Base-by-base conservation (phyloP, 2,329 filamentous ascomycete genomes). In the Fusarium abutilonis region DNA sequence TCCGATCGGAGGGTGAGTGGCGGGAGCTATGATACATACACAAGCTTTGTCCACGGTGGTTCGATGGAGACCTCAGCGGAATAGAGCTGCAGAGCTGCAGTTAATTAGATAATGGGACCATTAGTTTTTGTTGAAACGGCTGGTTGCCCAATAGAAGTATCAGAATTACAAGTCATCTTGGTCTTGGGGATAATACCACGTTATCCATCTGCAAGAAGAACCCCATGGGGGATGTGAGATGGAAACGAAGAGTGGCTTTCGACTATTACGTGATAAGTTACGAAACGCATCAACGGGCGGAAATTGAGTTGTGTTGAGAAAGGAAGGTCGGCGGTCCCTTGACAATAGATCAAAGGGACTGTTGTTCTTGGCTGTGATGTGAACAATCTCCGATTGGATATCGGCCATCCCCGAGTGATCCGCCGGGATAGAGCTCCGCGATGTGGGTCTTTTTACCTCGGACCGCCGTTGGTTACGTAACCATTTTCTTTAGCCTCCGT, bases 1-100 rank as follows among this genome's bases (percentile, higher is more conserved):
- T 66, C 62, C 62, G 62, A 64, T 65, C 62, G 62, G 62, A 63
- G 62, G 51, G n/a, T 44, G 19, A 17, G 60, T 41, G 57, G 61
- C 41, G 59, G 56, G 36, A 64, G 48, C 48, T 65, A 55, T 59
- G 57, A 55, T 49, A 42, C 44, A 26, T n/a, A 34, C 40, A 44
- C 31, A 28, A 11, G 15, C 28, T 17, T 15, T 46, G 23, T 19
- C 42, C n/a, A 28, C 31, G 34, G 40, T 62, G 59, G 59, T 47
- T 35, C 39, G 61, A 64, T 46, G 60, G 49, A 17, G 46, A 31
- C 39, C 11, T 11, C 32, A 28, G 32, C 34, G 46, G 36, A 31
- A 45, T 19, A 41, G 38, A 51, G 17, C 36, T 48, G 21, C 19
- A 19, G 19, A 19, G 19, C 3, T 19, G 19, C 19, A 19, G 19